A percentile compares a stretch with the other conserved stretches of the same genome.
These are phyloP conservation scores for Lactarius tabidus DNA, from an alignment of 768 basidiomycete genomes.

Conservation along the genomic window DNA sequence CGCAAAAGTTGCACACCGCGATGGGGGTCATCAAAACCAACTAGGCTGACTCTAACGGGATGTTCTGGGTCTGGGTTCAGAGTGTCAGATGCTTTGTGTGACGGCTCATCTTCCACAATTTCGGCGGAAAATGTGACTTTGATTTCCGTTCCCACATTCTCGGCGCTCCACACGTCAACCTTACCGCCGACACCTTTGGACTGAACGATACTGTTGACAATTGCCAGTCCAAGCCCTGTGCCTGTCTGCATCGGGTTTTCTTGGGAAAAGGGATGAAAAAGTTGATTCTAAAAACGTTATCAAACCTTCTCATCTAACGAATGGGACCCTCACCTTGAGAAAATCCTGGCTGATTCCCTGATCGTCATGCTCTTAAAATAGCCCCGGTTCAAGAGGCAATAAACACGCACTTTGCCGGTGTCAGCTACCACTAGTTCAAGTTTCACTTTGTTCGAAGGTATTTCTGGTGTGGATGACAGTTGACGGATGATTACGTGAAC, in stretches of 20 bases:
- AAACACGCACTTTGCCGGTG: constrained; percentile 71
- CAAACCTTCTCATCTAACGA: background rate
- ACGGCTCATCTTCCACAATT: constrained; percentile 36
- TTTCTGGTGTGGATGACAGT: constrained; percentile 51
- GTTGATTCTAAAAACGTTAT: constrained; percentile 62
- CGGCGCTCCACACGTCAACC: constrained; percentile 91
- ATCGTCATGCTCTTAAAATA: constrained; percentile 10
- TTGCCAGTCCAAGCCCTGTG: constrained; percentile 90
- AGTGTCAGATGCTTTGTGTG: constrained; percentile 28
- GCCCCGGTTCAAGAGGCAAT: background rate
- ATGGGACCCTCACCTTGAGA: constrained; percentile 56
- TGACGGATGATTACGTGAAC: constrained; percentile 82
- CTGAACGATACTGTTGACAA: constrained; percentile 88
- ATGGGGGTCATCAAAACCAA: constrained; percentile 65
- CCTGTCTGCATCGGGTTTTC: constrained; percentile 92
- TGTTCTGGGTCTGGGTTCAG: constrained; percentile 29
- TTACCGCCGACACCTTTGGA: constrained; percentile 85
- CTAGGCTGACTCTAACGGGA: constrained; percentile 48
- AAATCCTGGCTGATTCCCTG: constrained; percentile 92
- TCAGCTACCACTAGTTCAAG: constrained; percentile 84
- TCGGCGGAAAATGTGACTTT: constrained; percentile 81
- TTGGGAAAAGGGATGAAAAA: constrained; percentile 97
- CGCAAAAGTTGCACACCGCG: constrained; percentile 66
- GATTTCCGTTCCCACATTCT: constrained; percentile 88
- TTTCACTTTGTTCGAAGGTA: constrained; percentile 56